These are phyloP conservation scores for Fusarium robinianum DNA, from an alignment of 2,329 filamentous ascomycete species.

Conservation along the genomic window DNA sequence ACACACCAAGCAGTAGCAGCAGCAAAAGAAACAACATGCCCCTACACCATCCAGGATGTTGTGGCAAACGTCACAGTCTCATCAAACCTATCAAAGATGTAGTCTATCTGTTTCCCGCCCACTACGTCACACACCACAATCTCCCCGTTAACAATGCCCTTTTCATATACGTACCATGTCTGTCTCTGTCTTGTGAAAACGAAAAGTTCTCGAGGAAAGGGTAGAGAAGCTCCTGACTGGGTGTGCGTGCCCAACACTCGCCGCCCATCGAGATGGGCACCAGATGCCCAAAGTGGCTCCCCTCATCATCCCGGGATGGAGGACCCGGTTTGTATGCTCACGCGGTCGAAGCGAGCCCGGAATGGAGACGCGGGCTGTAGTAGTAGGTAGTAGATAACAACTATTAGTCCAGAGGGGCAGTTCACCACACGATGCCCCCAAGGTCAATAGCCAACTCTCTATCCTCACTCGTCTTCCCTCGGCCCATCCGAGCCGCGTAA, in stretches of 20 bases:
- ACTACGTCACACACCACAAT: too few relatives aligned
- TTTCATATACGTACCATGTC: too few relatives aligned
- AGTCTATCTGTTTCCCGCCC: neutral
- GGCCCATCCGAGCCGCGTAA: slow-evolving; percentile 4
- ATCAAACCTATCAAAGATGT: slow-evolving; percentile 11
- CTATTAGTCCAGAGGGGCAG: too few relatives aligned
- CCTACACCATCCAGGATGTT: neutral
- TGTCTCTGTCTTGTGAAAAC: too few relatives aligned
- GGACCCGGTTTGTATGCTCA: slow-evolving; percentile 11
- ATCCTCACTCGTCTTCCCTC: neutral
- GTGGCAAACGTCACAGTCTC: slow-evolving; percentile 17
- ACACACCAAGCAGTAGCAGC: slow-evolving; percentile 1
- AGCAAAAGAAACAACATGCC: neutral
- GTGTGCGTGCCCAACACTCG: slow-evolving; percentile 7
- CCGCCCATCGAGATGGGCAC: slow-evolving; percentile 1
- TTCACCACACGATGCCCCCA: too few relatives aligned
- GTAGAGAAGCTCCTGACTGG: too few relatives aligned
- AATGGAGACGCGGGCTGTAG: slow-evolving; percentile 3
- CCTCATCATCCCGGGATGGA: slow-evolving; percentile 1
- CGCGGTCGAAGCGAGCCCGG: slow-evolving; percentile 16
- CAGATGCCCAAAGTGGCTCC: slow-evolving; percentile 24
- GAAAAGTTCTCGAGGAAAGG: too few relatives aligned
- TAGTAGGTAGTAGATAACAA: too few relatives aligned
- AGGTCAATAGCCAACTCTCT: too few relatives aligned
- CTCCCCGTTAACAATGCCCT: too few relatives aligned